Percentiles rank a stretch among this genome's conserved stretches.
Conservation (phyloP, 306 rosid species). For the Lagenaria siceraria region DNA sequence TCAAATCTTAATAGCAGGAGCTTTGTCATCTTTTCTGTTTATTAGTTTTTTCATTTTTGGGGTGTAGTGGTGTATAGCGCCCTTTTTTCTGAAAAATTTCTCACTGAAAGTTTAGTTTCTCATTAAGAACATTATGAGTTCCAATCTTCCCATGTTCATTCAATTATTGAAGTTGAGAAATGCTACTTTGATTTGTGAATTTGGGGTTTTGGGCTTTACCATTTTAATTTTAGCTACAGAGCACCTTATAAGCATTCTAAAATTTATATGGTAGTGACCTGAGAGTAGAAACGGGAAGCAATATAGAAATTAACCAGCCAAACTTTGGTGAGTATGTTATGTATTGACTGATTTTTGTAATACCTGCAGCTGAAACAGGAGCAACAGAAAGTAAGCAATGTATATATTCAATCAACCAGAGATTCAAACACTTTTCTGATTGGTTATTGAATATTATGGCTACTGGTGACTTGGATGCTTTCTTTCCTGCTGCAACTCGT, state of each 20-base stretch:
- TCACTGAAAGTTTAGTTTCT: too few species aligned
- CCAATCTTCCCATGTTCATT: too few species aligned
- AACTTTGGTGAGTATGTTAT: conserved; percentile 2
- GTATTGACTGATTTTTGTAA: conserved; percentile 11
- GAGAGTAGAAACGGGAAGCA: neutral
- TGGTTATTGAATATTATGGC: conserved; percentile 90
- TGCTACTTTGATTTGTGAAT: too few species aligned
- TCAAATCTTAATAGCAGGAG: too few species aligned
- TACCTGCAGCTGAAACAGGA: conserved; percentile 29
- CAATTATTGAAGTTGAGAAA: too few species aligned
- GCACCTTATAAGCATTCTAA: neutral
- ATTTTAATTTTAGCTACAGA: neutral
- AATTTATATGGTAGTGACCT: neutral
- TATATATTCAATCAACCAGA: conserved; percentile 61
- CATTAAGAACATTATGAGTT: too few species aligned
- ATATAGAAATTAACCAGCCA: neutral
- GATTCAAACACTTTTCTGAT: conserved; percentile 78
- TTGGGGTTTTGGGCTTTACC: neutral
- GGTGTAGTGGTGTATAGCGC: too few species aligned
- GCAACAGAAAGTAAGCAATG: conserved; percentile 40
- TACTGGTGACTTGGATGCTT: conserved; percentile 77
- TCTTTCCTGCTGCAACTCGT: conserved; percentile 94
- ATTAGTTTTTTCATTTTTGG: too few species aligned
- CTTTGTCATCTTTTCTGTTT: too few species aligned
- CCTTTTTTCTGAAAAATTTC: too few species aligned